Evolutionary conservation across 2,329 filamentous ascomycete species (phyloP), one percentile per base, ranked within the genome.

Genomic region (Verticillium klebahnii): DNA sequence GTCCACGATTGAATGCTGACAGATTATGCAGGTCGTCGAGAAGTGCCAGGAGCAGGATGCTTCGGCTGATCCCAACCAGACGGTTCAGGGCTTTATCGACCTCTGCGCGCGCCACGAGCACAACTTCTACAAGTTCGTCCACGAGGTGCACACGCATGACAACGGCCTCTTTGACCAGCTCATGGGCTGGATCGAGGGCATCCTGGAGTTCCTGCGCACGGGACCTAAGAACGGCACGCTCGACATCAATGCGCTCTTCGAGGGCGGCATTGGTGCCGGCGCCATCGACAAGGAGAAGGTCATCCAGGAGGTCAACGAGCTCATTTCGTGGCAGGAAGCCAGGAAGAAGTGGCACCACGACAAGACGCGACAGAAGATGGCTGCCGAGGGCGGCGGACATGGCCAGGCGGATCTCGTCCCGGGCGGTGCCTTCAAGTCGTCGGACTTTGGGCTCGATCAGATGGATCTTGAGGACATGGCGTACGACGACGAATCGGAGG

Each of bases 341-440:
- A 84, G 95, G 61, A 98, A 99, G 83, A 94, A 94, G 78, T 99
- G 95, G 95, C 95, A 99, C 73, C 88, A 94, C 64, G 92, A 96
- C 77, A 99, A 99, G 82, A 99, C 95, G 9, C 82, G 93, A 60
- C 95, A 98, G 79, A 99, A 99, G 83, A 98, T 99, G 95, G 95
- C 95, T 0, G 93, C 92, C 2, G 93, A 94, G 70, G 88, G 87
- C 3, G 81, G 73, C 7, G 73, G 73, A 9, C 79, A 78, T 58
- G 73, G 73, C 11, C 79, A 78, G 59, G 75, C 77, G 19, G 80
- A 81, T 31, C 75, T 83, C 61, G 75, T 78, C 59, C 82, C 83
- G 7, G 85, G 83, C 9, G 79, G 82, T 66, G 79, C 74, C 15
- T 96, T 98, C 78, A 88, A 84, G 70, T 89, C 89, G 25, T 86